Percentiles rank a stretch among this genome's conserved stretches.
These are phyloP conservation scores for Fusarium sp. DNA, from an alignment of 2,329 filamentous ascomycete genomes.

Conservation along the genomic window DNA sequence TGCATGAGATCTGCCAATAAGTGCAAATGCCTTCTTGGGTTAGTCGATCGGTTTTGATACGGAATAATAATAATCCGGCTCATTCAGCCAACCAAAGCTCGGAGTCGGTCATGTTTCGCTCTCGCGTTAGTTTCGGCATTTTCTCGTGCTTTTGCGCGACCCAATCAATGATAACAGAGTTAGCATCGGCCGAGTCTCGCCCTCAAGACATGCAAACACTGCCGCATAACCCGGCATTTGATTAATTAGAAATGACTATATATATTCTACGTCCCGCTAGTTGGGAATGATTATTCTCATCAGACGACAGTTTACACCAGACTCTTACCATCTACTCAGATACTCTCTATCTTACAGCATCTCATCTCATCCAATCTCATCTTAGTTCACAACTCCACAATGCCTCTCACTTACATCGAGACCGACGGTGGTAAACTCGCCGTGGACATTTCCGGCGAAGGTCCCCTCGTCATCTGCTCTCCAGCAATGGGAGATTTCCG, in stretches of 20 bases:
- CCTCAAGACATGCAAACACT: background rate
- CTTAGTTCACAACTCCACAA: background rate
- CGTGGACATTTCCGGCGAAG: constrained; percentile 19
- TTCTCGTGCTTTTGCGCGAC: constrained; percentile 13
- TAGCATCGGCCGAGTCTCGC: background rate
- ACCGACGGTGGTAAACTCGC: constrained; percentile 31
- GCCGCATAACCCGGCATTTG: background rate
- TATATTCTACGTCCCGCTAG: background rate
- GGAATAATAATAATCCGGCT: rapidly evolving
- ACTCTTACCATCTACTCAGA: background rate
- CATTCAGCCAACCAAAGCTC: rapidly evolving
- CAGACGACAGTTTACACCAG: background rate
- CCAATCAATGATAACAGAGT: background rate
- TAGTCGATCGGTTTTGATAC: no score
- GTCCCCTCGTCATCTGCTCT: constrained; percentile 31
- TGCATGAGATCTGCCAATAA: no score
- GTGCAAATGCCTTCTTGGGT: background rate
- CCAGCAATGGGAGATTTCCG: constrained; percentile 31
- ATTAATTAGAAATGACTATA: background rate
- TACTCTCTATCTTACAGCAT: background rate
- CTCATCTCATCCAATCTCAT: background rate
- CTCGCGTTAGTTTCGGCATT: constrained; percentile 21
- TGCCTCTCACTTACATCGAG: constrained; percentile 29
- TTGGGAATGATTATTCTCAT: rapidly evolving
- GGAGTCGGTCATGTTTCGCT: rapidly evolving